Conservation (phyloP, 2,329 filamentous ascomycete genomes). For the Phyllosticta ampelicida region DNA sequence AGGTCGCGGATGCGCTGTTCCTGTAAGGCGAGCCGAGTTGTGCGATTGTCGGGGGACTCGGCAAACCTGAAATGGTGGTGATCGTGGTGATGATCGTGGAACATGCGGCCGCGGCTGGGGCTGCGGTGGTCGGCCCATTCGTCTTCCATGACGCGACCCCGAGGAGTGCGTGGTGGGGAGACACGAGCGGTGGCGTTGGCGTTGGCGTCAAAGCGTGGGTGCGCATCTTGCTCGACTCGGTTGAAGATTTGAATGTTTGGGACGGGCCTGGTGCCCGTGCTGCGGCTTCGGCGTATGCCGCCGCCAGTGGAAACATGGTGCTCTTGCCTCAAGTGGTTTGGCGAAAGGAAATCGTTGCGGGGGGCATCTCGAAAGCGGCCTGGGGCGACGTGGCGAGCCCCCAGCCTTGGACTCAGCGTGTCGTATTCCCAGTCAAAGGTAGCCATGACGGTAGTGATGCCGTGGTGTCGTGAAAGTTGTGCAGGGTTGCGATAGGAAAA, state of each 20-base stretch:
- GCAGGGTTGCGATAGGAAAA: not conserved
- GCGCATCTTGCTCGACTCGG: slow-evolving; percentile 29
- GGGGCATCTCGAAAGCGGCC: slow-evolving; percentile 13
- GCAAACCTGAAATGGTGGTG: slow-evolving; percentile 10
- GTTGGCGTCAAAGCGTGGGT: slow-evolving; percentile 24
- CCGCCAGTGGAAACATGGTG: slow-evolving; percentile 9
- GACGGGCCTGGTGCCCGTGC: slow-evolving; percentile 32
- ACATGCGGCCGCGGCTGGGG: slow-evolving; percentile 23
- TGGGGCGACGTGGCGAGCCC: not conserved
- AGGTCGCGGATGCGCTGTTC: slow-evolving; percentile 3
- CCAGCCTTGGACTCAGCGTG: not conserved
- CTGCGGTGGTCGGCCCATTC: slow-evolving; percentile 26
- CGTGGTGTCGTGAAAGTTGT: not conserved
- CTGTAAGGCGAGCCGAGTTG: slow-evolving; percentile 5
- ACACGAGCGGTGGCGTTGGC: slow-evolving; percentile 23
- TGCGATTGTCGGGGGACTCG: slow-evolving; percentile 15
- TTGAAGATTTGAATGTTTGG: slow-evolving; percentile 39
- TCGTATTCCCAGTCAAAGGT: slow-evolving; percentile 1
- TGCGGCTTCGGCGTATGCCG: slow-evolving; percentile 34
- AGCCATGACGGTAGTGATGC: slow-evolving; percentile 3
- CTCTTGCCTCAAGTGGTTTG: slow-evolving; percentile 17
- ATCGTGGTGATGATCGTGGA: slow-evolving; percentile 16
- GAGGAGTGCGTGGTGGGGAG: slow-evolving; percentile 15
- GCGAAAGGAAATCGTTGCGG: slow-evolving; percentile 20
- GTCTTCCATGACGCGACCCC: slow-evolving; percentile 20